Base-by-base conservation (phyloP, 169 alveolate species). In the Plasmodium adleri region DNA sequence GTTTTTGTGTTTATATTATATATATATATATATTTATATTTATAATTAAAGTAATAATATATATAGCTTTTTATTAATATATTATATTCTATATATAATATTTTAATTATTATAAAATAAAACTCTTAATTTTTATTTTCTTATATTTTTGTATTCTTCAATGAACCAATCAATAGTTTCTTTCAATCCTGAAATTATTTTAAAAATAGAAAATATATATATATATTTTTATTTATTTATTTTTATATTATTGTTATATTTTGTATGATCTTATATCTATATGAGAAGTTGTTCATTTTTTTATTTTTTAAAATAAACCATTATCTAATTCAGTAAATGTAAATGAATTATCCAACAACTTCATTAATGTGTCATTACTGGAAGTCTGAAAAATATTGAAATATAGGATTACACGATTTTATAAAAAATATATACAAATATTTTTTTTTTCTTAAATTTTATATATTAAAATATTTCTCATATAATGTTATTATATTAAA, bases 101-200 rank as follows among this genome's bases (percentile, higher is more conserved):
- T n/a, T 43, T 49, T 28, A 22, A 12, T 12, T 7, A 8, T 24
- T 24, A 54, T n/a, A 64, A 50, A 47, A 56, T 32, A 32, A 32
- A 32, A 32, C 45, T 32, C 45, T 9, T 32, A n/a, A 15, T 4
- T 56, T 56, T 80, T 68, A 80, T 72, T 72, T 68, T 68, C 72
- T 66, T 80, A 80, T 28, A 26, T 60, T 80, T 72, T 68, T 62
- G 50, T 80, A 80, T 56, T 71, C 70, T 7, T 26, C 12, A 66
- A 43, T 68, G 59, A 80, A 80, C 90, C 90, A 80, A 15, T 80
- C 85, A 63, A 80, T 80, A 39, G 90, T 80, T 68, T 80, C 85
- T 50, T 80, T 72, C 64, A 80, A 67, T 24, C 90, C 90, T 80
- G 73, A 26, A 80, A 54, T 24, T 20, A 15, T 12, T 13, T 43